phyloP scores from a whole-genome alignment of 306 rosid species.

The Myrica gale region DNA sequence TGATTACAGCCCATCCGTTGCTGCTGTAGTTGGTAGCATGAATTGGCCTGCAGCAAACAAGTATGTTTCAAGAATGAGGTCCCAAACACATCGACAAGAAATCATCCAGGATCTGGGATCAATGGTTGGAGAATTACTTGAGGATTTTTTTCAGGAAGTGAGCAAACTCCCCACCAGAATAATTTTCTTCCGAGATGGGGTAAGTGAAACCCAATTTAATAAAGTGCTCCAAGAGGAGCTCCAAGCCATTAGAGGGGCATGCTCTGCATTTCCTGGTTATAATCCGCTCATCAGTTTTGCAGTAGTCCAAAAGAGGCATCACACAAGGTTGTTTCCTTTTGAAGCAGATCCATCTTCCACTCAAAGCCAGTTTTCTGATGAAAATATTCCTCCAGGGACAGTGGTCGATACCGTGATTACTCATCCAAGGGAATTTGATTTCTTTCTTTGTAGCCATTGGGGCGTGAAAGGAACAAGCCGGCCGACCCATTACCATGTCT shows the following conservation, averaged over 20 bases:
- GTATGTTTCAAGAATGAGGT: constrained; percentile 90
- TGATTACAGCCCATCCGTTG: constrained; percentile 91
- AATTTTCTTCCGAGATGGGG: constrained; percentile 93
- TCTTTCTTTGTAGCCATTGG: constrained; percentile 95
- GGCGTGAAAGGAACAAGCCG: constrained; percentile 96
- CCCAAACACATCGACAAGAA: constrained; percentile 97
- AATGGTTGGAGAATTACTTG: constrained; percentile 86
- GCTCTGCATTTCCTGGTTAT: constrained; percentile 57
- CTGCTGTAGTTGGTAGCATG: constrained; percentile 98
- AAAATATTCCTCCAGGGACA: constrained; percentile 89
- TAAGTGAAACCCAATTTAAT: constrained; percentile 90
- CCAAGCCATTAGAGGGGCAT: constrained; percentile 67
- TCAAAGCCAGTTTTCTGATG: constrained; percentile 49
- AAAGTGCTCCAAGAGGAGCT: constrained; percentile 81
- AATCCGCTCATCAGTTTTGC: constrained; percentile 78
- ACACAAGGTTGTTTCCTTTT: constrained; percentile 82
- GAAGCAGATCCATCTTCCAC: constrained; percentile 54
- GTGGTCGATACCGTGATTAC: constrained; percentile 96
- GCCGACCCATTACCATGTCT: constrained; percentile 88
- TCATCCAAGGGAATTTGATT: constrained; percentile 91
- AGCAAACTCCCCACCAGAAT: constrained; percentile 76
- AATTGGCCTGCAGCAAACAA: constrained; percentile 99
- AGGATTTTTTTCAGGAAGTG: constrained; percentile 70
- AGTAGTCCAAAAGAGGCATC: constrained; percentile 95
- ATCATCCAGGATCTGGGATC: constrained; percentile 76